phyloP scores from a whole-genome alignment of 2,329 filamentous ascomycete species.

The Endocalyx cinctus region DNA sequence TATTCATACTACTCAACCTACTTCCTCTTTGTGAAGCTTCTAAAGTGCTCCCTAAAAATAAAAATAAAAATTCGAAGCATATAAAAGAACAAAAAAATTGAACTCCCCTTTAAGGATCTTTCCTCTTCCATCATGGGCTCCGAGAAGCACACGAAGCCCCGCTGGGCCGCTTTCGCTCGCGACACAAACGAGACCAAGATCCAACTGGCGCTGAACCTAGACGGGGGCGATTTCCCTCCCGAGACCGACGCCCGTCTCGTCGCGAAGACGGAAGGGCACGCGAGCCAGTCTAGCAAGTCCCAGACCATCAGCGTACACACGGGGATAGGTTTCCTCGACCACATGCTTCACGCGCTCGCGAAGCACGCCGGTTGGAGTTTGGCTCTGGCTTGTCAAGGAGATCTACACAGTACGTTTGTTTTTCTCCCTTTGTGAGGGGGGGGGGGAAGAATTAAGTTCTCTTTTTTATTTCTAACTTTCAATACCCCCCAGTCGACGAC shows the following conservation, averaged over 20 bases:
- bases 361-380: slow-evolving; percentile 97
- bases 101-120: too few relatives aligned
- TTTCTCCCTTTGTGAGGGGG: neutral
- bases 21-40: too few relatives aligned
- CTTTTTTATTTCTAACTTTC: neutral
- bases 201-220: slow-evolving; percentile 84
- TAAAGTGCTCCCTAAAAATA: too few relatives aligned
- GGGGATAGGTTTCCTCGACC: slow-evolving; percentile 95
- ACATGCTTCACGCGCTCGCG: slow-evolving; percentile 95
- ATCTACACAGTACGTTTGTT: slow-evolving; percentile 72
- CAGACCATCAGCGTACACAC: slow-evolving; percentile 87
- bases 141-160: slow-evolving; percentile 30
- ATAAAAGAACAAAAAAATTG: too few relatives aligned
- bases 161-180: slow-evolving; percentile 75
- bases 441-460: neutral
- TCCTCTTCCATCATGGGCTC: slow-evolving; percentile 26
- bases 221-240: slow-evolving; percentile 74
- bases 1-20: too few relatives aligned
- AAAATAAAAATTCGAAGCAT: neutral
- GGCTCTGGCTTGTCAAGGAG: slow-evolving; percentile 75
- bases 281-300: slow-evolving; percentile 75
- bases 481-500: slow-evolving; percentile 69
- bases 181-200: slow-evolving; percentile 99
- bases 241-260: slow-evolving; percentile 55
- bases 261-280: slow-evolving; percentile 60